Conservation (phyloP, 345 rosid genomes). For the Trapa incisa region DNA sequence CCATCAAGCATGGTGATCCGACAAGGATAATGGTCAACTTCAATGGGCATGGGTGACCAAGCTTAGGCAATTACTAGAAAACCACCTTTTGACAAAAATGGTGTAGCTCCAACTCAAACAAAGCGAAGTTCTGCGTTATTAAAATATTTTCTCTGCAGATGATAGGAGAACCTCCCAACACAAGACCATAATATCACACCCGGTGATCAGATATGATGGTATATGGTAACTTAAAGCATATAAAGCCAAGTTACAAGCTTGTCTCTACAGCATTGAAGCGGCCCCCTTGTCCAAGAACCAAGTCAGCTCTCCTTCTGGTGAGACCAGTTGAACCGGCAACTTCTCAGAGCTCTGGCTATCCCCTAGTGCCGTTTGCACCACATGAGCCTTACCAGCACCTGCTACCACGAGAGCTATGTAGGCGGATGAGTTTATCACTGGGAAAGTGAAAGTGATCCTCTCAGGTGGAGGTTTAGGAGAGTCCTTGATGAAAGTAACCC, state of each 20-base stretch:
- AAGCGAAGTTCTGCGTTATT: too few relatives aligned
- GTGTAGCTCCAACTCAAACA: too few relatives aligned
- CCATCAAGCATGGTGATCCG: constrained; percentile 53
- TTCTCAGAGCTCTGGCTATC: constrained; percentile 19
- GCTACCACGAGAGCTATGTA: constrained; percentile 60
- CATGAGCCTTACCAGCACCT: constrained; percentile 54
- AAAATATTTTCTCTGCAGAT: too few relatives aligned
- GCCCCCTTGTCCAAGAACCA: constrained; percentile 86
- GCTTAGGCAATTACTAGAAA: too few relatives aligned
- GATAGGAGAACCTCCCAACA: too few relatives aligned
- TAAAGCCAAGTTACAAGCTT: not conserved
- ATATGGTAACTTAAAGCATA: too few relatives aligned
- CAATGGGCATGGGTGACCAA: too few relatives aligned
- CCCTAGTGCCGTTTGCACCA: constrained; percentile 42
- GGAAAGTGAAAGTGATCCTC: constrained; percentile 79
- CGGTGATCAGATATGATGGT: too few relatives aligned
- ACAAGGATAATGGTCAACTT: constrained; percentile 21
- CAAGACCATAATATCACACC: too few relatives aligned
- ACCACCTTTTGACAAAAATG: too few relatives aligned
- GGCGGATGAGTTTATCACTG: constrained; percentile 71
- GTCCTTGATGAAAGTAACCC: constrained; percentile 67
- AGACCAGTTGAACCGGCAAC: constrained; percentile 52
- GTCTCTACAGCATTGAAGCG: constrained; percentile 44
- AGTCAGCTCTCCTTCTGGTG: constrained; percentile 60
- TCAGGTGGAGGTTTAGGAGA: constrained; percentile 82